Evolutionary conservation across 495 filamentous ascomycete species (phyloP), one percentile per base, ranked within the genome.

Genomic region (Penicillium antarcticum): DNA sequence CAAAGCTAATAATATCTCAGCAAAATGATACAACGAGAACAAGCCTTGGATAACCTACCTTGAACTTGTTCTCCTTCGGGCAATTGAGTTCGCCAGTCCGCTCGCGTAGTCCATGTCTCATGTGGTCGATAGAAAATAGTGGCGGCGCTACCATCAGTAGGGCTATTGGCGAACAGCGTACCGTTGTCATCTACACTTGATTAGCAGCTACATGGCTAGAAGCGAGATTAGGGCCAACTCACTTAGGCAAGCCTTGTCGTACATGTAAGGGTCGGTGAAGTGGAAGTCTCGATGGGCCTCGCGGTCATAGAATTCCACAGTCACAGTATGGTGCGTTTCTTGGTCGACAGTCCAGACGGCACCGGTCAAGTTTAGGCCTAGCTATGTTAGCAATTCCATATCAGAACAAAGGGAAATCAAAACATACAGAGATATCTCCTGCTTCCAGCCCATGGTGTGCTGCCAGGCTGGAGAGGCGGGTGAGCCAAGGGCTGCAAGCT

Each of bases 291-390:
- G 80, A 62, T 96, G 89, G 45, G 84, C 84, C 52, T 96, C 89
- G 17, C 88, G 82, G 70, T 98, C 94, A 64, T 97, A 96, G 66
- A 98, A 98, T 57, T 98, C 94, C 13, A 97, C 90, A 1, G 95
- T 97, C 21, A 98, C 87, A 6, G 92, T 98, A 67, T 97, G 80
- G 55, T 97, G 92, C 1, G 85, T 87, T 56, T 95, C 91, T 69
- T 98, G 95, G 58, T 95, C 88, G 12, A 97, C 89, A 0, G 94
- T 97, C 94, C 95, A 98, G 5, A 96, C 89, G 57, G 90, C 90
- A 12, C 95, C 94, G 26, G 89, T 87, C 51, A 98, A 76, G 65
- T 97, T 97, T 35, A 97, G 75, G 60, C 76, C 76, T 80, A 34
- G 11, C n/a, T 7, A 17, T 36, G 51, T 74, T 48, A 74, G 68